Evolutionary conservation across 176 grass and related monocot species (phyloP).

Genomic region (Ensete glaucum): DNA sequence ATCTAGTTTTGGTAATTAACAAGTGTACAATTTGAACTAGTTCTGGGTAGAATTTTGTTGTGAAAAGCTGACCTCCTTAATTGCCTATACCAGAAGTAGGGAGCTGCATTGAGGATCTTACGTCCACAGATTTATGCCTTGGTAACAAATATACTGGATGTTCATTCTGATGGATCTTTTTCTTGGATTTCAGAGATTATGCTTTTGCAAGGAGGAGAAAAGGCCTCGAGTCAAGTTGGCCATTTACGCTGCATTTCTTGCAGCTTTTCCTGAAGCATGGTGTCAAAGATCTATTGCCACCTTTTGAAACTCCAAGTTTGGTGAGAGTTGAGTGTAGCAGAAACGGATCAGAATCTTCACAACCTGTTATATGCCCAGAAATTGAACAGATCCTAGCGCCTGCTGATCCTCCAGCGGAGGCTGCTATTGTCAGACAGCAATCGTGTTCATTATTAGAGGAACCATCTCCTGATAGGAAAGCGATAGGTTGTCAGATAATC

Average conservation of each 20-base stretch:
- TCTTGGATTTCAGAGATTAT: not conserved
- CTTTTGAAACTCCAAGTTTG: constrained; percentile 4
- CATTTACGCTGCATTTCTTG: not conserved
- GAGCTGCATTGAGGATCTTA: not conserved
- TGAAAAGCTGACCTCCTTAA: too few species aligned
- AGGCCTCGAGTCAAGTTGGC: not conserved
- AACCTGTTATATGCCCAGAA: not conserved
- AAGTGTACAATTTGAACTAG: too few species aligned
- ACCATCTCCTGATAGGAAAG: not conserved
- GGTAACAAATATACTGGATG: too few species aligned
- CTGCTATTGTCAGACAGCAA: not conserved
- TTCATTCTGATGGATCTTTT: not conserved
- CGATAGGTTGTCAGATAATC: not conserved
- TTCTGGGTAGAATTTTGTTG: too few species aligned
- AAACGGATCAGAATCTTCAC: not conserved
- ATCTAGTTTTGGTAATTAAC: too few species aligned
- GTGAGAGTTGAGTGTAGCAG: not conserved
- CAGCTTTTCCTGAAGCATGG: not conserved
- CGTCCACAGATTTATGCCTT: not conserved
- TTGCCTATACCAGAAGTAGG: not conserved
- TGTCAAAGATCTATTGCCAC: constrained; percentile 2
- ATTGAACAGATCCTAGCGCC: not conserved
- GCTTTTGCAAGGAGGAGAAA: not conserved
- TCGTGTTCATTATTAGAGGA: constrained; percentile 4
- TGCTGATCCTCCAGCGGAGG: not conserved